A percentile compares a stretch with the other conserved stretches of the same genome.
These are phyloP conservation scores for Remersonia thermophila DNA, from an alignment of 2,329 filamentous ascomycete species.

Conservation along the genomic window DNA sequence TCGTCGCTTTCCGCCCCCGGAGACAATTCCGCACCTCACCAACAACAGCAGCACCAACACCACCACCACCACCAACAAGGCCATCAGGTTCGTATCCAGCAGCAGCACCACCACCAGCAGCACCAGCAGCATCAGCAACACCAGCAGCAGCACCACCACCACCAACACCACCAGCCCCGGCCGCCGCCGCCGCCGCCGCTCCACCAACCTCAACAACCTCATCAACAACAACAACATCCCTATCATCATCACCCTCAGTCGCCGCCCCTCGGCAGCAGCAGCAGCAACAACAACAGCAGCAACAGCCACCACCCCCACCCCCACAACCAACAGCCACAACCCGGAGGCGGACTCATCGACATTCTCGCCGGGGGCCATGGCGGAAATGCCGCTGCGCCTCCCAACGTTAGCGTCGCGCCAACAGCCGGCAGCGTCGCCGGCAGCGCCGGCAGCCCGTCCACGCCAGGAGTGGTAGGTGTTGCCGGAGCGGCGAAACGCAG, in stretches of 20 bases:
- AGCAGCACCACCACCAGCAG: slow-evolving; percentile 21
- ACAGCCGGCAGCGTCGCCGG: slow-evolving; percentile 1
- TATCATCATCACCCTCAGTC: too few species aligned
- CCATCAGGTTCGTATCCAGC: slow-evolving; percentile 6
- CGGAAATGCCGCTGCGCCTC: too few species aligned
- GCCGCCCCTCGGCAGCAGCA: too few species aligned
- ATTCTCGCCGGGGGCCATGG: too few species aligned
- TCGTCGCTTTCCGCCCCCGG: slow-evolving; percentile 27
- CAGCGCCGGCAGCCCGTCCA: slow-evolving; percentile 1
- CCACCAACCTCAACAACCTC: too few species aligned
- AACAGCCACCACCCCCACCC: too few species aligned
- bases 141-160: too few species aligned
- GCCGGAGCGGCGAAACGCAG: slow-evolving; percentile 22
- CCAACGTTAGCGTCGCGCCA: neutral
- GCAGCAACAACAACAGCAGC: slow-evolving; percentile 1
- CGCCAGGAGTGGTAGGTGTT: neutral
- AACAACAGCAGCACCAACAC: slow-evolving; percentile 11
- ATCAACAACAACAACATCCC: too few species aligned
- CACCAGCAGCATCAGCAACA: slow-evolving; percentile 2
- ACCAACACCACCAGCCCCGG: too few species aligned
- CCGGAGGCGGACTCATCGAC: too few species aligned
- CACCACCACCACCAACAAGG: slow-evolving; percentile 16
- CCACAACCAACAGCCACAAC: too few species aligned
- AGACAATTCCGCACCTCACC: slow-evolving; percentile 35
- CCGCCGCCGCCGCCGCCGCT: too few species aligned